Evolutionary conservation across 305 asterid species (phyloP), one percentile per base, ranked within the genome.

Genomic region (Fraxinus paxiana): DNA sequence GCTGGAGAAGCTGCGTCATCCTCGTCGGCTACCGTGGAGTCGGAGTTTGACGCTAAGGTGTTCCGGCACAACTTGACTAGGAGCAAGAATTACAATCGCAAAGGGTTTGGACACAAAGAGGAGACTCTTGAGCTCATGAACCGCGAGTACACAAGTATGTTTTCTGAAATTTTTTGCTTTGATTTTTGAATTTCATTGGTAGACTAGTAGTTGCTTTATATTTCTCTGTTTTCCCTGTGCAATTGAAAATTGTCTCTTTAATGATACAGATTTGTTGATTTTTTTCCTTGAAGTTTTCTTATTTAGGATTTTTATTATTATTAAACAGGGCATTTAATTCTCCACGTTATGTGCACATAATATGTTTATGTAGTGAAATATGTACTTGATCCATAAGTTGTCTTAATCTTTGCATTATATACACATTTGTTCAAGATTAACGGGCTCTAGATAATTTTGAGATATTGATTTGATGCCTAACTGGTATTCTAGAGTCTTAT

Each of bases 31-130:
- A 10, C 90, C 34, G 85, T 75, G 2, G 91, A 85, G 13, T 81
- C 91, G 26, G 97, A 92, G 33, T 92, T 95, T 72, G 97, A 95
- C 77, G 82, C 98, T 1, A 95, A 93, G 90, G 89, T 86, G 71
- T 93, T 95, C 77, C 88, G 99, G 82, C 91, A 90, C 82, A 89
- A 92, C 90, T 84, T 95, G 91, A 88, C 97, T 26, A 89, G 99
- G 88, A 95, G 99, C 84, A 69, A 91, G 86, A 94, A 94, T 85
- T 95, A 92, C 83, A 95, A 95, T 74, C 94, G 97, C 79, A 91
- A 83, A 87, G 99, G 99, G 10, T 95, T 95, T 84, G 99, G 99
- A n/a, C 90, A 86, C 54, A 94, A 92, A 63, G 85, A 84, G 80
- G 97, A 89, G 76, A 95, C 97, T 54, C 91, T 91, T n/a, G 92